Evolutionary conservation across 148 eudicot genomes (phyloP).

Genomic region (Cornus kousa): DNA sequence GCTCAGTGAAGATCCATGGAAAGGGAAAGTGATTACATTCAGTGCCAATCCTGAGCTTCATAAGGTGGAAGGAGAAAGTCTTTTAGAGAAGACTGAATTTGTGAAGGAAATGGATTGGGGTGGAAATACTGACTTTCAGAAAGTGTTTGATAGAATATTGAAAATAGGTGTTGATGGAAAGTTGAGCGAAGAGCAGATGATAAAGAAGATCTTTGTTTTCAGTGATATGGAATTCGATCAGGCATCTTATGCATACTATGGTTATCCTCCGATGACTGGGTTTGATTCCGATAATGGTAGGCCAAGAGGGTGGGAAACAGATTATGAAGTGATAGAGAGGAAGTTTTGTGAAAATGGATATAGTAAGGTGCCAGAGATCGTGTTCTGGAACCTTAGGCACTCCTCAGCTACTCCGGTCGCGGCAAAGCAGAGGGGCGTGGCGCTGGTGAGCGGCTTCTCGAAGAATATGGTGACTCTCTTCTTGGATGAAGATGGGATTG

Average conservation of each 20-base stretch:
- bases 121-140: slow-evolving; percentile 30
- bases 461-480: slow-evolving; percentile 32
- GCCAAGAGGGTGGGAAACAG: slow-evolving; percentile 26
- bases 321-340: slow-evolving; percentile 27
- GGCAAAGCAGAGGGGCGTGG: slow-evolving; percentile 25
- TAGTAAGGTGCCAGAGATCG: slow-evolving; percentile 26
- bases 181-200: slow-evolving; percentile 34
- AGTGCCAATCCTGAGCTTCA: slow-evolving; percentile 30
- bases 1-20: background rate
- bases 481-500: slow-evolving; percentile 23
- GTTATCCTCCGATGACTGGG: too few species aligned
- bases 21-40: slow-evolving; percentile 32
- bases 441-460: slow-evolving; percentile 34
- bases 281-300: too few species aligned
- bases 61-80: slow-evolving; percentile 13
- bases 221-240: slow-evolving; percentile 49
- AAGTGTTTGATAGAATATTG: slow-evolving; percentile 39
- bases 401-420: slow-evolving; percentile 28
- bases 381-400: slow-evolving; percentile 35
- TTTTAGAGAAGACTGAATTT: slow-evolving; percentile 23
- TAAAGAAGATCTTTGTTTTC: slow-evolving; percentile 47
- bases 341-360: slow-evolving; percentile 27
- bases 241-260: too few species aligned
- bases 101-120: slow-evolving; percentile 30
- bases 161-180: slow-evolving; percentile 25